A percentile compares a stretch with the other conserved stretches of the same genome.
Evolutionary conservation across 225 moss, liverwort and hornwort species (phyloP).

Genomic region (Sphagnum contortum): DNA sequence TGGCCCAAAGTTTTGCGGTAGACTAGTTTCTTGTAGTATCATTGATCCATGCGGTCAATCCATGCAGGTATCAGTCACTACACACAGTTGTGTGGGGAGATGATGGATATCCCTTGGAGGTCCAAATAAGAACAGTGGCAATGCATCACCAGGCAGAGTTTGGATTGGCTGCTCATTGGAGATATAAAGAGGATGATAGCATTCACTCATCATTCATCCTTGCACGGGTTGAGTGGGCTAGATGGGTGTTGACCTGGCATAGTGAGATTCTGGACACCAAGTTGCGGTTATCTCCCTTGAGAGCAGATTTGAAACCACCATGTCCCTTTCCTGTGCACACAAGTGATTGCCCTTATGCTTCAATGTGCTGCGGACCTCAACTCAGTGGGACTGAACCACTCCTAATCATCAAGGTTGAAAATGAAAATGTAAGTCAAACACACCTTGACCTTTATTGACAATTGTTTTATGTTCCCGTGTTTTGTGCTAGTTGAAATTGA

Average conservation of each 20-base stretch:
- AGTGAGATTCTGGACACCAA: constrained; percentile 88
- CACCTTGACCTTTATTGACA: not conserved
- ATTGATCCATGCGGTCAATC: no score
- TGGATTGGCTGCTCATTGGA: constrained; percentile 94
- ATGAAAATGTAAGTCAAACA: constrained; percentile 54
- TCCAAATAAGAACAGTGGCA: constrained; percentile 80
- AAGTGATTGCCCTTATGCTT: constrained; percentile 58
- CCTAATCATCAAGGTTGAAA: constrained; percentile 70
- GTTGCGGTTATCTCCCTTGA: constrained; percentile 52
- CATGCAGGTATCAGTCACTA: constrained; percentile 68
- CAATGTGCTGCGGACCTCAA: constrained; percentile 39
- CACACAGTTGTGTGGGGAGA: constrained; percentile 71
- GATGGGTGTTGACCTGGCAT: constrained; percentile 96
- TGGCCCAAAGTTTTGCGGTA: no score
- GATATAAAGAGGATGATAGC: constrained; percentile 79
- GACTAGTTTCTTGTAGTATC: no score
- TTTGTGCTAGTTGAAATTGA: not conserved
- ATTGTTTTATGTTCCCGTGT: not conserved
- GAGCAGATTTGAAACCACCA: constrained; percentile 64
- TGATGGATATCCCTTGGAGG: constrained; percentile 81
- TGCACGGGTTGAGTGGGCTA: constrained; percentile 89
- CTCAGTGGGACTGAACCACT: constrained; percentile 64
- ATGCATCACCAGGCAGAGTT: constrained; percentile 95
- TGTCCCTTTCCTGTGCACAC: constrained; percentile 79
- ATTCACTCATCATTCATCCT: constrained; percentile 66